These are phyloP conservation scores for Candida smagusa DNA, from an alignment of 1,139 yeast species.

Conservation along the genomic window DNA sequence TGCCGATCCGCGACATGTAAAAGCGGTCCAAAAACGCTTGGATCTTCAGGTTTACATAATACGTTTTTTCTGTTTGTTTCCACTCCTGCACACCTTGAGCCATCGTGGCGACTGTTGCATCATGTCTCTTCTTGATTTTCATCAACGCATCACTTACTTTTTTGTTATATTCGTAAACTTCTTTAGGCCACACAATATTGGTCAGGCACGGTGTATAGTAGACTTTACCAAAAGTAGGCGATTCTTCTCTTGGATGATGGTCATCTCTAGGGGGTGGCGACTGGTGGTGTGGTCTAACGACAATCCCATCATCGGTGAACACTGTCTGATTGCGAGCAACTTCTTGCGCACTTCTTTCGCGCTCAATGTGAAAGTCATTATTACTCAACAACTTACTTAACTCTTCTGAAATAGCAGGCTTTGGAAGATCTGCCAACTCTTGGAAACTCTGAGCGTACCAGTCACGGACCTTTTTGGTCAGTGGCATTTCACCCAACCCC, in stretches of 20 bases:
- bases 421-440: conserved; percentile 61
- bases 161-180: conserved; percentile 70
- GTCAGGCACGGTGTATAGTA: conserved; percentile 60
- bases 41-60: conserved; percentile 56
- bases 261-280: conserved; percentile 6
- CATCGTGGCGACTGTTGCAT: conserved; percentile 89
- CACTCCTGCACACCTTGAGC: conserved; percentile 93
- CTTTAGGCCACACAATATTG: conserved; percentile 64
- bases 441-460: conserved; percentile 94
- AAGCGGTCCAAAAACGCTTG: conserved; percentile 79
- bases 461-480: conserved; percentile 71
- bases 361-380: conserved; percentile 28
- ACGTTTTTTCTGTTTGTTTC: conserved; percentile 56
- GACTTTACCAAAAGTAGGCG: conserved; percentile 49
- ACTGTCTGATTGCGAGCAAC: neutral
- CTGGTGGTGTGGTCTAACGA: conserved; percentile 15
- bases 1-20: conserved; percentile 85
- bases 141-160: conserved; percentile 63
- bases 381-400: conserved; percentile 39
- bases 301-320: conserved; percentile 10
- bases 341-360: neutral
- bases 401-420: conserved; percentile 43
- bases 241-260: conserved; percentile 8
- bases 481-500: conserved; percentile 69
- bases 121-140: conserved; percentile 78